A percentile compares a stretch with the other conserved stretches of the same genome.
Evolutionary conservation across 2,329 filamentous ascomycete species (phyloP).

Genomic region (Domatiomyces globalis): DNA sequence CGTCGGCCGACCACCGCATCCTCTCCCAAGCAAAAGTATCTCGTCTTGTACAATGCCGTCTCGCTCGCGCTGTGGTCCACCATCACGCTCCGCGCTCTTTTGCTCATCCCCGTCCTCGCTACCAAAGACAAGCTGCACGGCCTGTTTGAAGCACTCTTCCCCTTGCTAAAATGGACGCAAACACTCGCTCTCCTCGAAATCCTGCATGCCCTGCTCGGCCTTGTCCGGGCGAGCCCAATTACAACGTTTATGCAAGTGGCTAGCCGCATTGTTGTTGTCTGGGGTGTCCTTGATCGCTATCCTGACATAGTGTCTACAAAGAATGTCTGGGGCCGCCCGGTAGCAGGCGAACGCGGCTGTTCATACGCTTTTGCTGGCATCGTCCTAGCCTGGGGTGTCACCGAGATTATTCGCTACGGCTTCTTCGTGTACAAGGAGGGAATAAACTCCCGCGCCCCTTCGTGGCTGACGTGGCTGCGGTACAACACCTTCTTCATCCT

Average conservation of each 20-base stretch:
- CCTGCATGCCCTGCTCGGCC: slow-evolving; percentile 59
- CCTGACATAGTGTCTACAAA: slow-evolving; percentile 54
- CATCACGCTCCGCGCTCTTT: slow-evolving; percentile 55
- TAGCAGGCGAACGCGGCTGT: slow-evolving; percentile 10
- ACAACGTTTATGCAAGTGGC: slow-evolving; percentile 87
- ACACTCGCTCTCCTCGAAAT: slow-evolving; percentile 73
- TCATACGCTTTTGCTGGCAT: slow-evolving; percentile 29
- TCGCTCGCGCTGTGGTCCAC: slow-evolving; percentile 66
- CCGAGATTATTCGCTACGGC: slow-evolving; percentile 83
- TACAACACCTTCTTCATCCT: slow-evolving; percentile 82
- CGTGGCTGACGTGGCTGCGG: slow-evolving; percentile 60
- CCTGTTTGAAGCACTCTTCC: slow-evolving; percentile 35
- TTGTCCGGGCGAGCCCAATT: slow-evolving; percentile 71
- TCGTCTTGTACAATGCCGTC: slow-evolving; percentile 70
- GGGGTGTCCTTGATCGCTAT: slow-evolving; percentile 66
- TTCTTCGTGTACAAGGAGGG: slow-evolving; percentile 70
- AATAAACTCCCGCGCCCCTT: slow-evolving; percentile 40
- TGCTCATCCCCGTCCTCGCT: slow-evolving; percentile 40
- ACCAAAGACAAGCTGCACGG: slow-evolving; percentile 30
- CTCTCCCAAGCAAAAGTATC: slow-evolving; percentile 50
- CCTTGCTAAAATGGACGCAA: slow-evolving; percentile 51
- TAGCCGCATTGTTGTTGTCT: slow-evolving; percentile 75
- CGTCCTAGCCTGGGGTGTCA: slow-evolving; percentile 72
- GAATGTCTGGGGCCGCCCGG: slow-evolving; percentile 17
- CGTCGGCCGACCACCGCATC: slow-evolving; percentile 23